These are phyloP conservation scores for Mallotus nudiflorus DNA, from an alignment of 345 rosid genomes.

Conservation along the genomic window DNA sequence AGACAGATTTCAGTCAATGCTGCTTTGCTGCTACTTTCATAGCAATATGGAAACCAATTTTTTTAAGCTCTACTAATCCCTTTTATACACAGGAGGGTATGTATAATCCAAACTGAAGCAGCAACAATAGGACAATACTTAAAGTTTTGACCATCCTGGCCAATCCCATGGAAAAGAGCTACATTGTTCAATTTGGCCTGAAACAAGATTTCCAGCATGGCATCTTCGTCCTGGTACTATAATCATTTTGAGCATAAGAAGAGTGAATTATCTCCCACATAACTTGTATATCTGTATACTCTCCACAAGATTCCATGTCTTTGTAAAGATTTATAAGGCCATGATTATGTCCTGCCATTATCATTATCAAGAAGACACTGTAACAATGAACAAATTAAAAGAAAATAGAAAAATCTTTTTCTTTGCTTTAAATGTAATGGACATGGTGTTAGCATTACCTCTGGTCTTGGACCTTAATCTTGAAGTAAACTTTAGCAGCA, in stretches of 20 bases:
- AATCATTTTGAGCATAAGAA: constrained; percentile 24
- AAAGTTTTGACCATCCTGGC: not conserved
- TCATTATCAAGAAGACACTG: not conserved
- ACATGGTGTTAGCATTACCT: constrained; percentile 42
- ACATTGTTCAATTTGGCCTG: constrained; percentile 25
- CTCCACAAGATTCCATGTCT: constrained; percentile 62
- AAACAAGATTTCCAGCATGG: constrained; percentile 36
- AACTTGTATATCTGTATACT: constrained; percentile 58
- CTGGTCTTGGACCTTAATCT: constrained; percentile 34
- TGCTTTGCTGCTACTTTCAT: constrained; percentile 5
- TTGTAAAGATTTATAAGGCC: constrained; percentile 47
- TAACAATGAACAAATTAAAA: not conserved
- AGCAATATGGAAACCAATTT: not conserved
- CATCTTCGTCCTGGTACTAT: constrained; percentile 22
- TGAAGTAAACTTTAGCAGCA: constrained; percentile 40
- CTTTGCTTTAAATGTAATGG: not conserved
- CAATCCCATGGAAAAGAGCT: not conserved
- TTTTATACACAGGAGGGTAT: no score
- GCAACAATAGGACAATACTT: not conserved
- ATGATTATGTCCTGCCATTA: constrained; percentile 34
- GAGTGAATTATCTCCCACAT: constrained; percentile 69
- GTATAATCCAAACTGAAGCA: not conserved
- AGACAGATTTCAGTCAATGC: no score
- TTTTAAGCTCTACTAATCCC: no score
- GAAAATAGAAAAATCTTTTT: no score